Evolutionary conservation across 495 filamentous ascomycete species (phyloP), one percentile per base, ranked within the genome.

Genomic region (Aspergillus sclerotiicarbonarius): DNA sequence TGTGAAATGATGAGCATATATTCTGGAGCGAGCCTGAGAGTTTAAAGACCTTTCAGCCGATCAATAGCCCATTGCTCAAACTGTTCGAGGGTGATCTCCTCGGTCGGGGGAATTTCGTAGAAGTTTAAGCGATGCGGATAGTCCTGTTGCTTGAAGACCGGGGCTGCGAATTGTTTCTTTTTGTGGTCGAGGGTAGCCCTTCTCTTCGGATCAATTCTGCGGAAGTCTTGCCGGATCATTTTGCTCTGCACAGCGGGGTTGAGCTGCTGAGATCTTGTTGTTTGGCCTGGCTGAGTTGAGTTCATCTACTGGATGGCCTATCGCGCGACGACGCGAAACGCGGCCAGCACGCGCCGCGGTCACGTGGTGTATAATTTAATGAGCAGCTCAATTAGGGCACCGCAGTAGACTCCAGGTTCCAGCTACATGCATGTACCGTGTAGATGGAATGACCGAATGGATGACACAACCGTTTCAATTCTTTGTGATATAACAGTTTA

Each of bases 41-140:
- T 16, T 19, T 25, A 61, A 73, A 52, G 76, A 94, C 91, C 77
- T 63, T 88, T 86, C 58, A 99, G 64, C 48, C 95, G 83, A 66
- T 95, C 87, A 64, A 99, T 97, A n/a, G 93, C 95, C 95, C 95
- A 99, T 82, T 96, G 90, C 66, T 99, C 95, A 67, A 99, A 99
- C 65, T 98, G 84, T 71, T 99, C 95, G 46, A 99, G 87, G 4
- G 90, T 96, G 71, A 99, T 91, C 63, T 99, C 95, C 21, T 87
- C 87, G 1, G 91, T 96, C 0, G 95, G 95, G 31, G 95, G 92
- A 19, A 80, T 79, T 25, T 82, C 81, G 76, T 99, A 99, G 74
- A 96, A 90, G 78, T 93, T 99, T 63, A 99, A 80, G 53, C 91
- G 87, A 74, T 94, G 82, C 15, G 84, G 82, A 68, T 97, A 99